Percentiles rank a stretch among this genome's conserved stretches.
Evolutionary conservation across 306 rosid species (phyloP).

Genomic region (Carpinus viminea): DNA sequence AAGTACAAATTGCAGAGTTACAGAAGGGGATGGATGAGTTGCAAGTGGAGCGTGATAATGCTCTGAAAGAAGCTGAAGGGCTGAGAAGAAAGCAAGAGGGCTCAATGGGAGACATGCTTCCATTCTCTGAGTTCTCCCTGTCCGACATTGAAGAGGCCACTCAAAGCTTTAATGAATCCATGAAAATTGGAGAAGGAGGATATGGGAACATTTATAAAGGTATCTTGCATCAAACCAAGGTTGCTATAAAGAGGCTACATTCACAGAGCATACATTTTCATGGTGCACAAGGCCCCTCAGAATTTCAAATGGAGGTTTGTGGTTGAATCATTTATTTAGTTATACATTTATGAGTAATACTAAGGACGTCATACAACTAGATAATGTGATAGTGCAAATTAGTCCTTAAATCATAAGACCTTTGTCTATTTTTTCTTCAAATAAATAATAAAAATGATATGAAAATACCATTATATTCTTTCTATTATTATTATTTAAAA

Average conservation of each 20-base stretch:
- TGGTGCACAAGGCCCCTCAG: constrained; percentile 68
- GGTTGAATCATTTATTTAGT: not conserved
- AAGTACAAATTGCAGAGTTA: constrained; percentile 48
- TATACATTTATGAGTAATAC: not conserved
- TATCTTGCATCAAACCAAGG: constrained; percentile 61
- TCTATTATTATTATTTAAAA: no score
- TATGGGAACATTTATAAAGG: constrained; percentile 84
- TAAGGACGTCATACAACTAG: no score
- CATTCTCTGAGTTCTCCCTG: constrained; percentile 55
- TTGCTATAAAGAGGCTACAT: constrained; percentile 69
- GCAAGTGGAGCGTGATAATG: constrained; percentile 55
- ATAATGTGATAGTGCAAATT: no score
- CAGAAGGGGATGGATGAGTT: constrained; percentile 59
- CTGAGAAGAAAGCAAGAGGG: constrained; percentile 59
- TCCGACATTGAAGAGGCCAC: constrained; percentile 71
- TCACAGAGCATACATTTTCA: constrained; percentile 55
- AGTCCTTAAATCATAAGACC: no score
- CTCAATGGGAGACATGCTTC: constrained; percentile 40
- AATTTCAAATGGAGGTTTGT: constrained; percentile 56
- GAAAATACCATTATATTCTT: no score
- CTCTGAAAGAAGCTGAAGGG: constrained; percentile 65
- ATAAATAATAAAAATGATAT: no score
- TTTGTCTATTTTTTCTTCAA: no score
- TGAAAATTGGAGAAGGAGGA: constrained; percentile 90
- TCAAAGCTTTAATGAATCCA: constrained; percentile 44